A percentile compares a stretch with the other conserved stretches of the same genome.
phyloP scores from a whole-genome alignment of 2,329 filamentous ascomycete genomes.

The Parastagonospora nodorum region DNA sequence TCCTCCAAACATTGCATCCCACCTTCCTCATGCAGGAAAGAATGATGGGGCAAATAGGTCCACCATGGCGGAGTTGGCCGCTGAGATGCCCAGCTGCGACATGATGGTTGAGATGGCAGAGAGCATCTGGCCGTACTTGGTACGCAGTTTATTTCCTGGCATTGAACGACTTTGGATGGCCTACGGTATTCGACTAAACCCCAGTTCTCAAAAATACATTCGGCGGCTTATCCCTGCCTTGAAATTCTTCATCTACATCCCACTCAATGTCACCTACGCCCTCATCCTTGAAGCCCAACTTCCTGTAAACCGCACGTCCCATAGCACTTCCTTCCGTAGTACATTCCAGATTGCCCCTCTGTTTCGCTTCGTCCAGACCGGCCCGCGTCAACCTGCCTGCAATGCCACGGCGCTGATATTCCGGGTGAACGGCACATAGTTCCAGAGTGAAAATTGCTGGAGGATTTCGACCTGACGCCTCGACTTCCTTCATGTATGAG shows the following conservation, averaged over 20 bases:
- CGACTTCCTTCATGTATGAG: conserved; percentile 29
- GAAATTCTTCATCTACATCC: conserved; percentile 42
- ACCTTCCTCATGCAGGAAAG: conserved; percentile 37
- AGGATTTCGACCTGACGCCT: conserved; percentile 30
- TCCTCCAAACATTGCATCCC: conserved; percentile 28
- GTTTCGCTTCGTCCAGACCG: conserved; percentile 42
- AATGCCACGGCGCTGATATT: conserved; percentile 55
- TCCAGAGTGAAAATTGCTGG: conserved; percentile 57
- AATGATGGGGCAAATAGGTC: conserved; percentile 13
- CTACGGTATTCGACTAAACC: conserved; percentile 4
- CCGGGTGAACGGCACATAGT: conserved; percentile 56
- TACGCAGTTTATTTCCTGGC: neutral
- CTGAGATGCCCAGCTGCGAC: neutral
- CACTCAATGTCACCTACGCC: conserved; percentile 35
- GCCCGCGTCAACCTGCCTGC: conserved; percentile 41
- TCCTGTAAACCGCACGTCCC: conserved; percentile 40
- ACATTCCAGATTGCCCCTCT: conserved; percentile 39
- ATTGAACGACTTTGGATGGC: neutral
- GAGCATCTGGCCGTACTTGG: neutral
- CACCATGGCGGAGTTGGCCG: conserved; percentile 20
- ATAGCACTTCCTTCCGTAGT: conserved; percentile 45
- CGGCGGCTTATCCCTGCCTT: conserved; percentile 34
- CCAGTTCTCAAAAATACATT: conserved; percentile 45
- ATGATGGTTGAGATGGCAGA: neutral
- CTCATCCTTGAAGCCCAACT: conserved; percentile 41